Evolutionary conservation across 495 filamentous ascomycete species (phyloP), one percentile per base, ranked within the genome.

Genomic region (Aspergillus sclerotiicarbonarius): DNA sequence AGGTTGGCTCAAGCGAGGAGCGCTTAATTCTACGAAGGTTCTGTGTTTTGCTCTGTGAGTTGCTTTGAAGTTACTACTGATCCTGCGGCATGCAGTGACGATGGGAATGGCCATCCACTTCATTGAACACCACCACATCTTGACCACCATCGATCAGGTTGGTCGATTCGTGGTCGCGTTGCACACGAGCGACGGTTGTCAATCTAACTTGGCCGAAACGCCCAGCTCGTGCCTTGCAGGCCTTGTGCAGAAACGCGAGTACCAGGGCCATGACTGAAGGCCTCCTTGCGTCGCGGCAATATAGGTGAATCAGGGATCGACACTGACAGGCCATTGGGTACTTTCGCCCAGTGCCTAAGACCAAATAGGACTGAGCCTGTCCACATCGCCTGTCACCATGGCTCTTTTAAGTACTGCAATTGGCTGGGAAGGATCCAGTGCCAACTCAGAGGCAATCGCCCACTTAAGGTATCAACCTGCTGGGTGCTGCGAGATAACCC

Each of bases 351-450:
- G 37, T 15, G 9, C 12, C 37, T n/a, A 41, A n/a, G 37, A 41
- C 37, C 10, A n/a, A 41, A 41, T 41, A 41, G 37, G 37, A 41
- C 13, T 15, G 37, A 41, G 37, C 37, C n/a, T 41, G 37, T 41
- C 37, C 37, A 13, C 37, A 41, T 41, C 13, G 37, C 33, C 37
- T 15, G 37, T 13, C 13, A n/a, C 37, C 12, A n/a, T 41, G 37
- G 12, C 13, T 41, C 5, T 13, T 41, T 6, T 41, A 41, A 41
- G 37, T 41, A 41, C 29, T 32, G 29, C 47, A 32, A 50, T 50
- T 50, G 47, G 47, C 25, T 50, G 47, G 47, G 8, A 4, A 50
- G 47, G 47, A 15, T 16, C 47, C 47, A 50, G 29, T 50, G 47
- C 47, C 47, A 50, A 50, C 47, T n/a, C 47, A 50, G 10, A n/a